A percentile compares a stretch with the other conserved stretches of the same genome.
These are phyloP conservation scores for Lachnellula arida DNA, from an alignment of 2,329 filamentous ascomycete genomes.

Conservation along the genomic window DNA sequence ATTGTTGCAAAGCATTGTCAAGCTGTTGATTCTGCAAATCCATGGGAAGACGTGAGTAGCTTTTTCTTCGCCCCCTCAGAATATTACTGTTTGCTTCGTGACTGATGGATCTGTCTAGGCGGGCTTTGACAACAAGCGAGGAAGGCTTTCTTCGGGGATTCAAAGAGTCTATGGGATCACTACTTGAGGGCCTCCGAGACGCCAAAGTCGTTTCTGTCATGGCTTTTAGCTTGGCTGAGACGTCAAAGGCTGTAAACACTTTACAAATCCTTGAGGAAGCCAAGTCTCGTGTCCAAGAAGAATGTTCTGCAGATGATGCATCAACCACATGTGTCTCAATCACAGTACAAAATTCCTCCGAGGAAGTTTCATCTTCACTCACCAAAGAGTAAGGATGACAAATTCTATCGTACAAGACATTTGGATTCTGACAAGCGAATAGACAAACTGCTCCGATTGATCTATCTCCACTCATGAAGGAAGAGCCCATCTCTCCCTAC, in stretches of 20 bases:
- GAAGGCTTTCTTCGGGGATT: not conserved
- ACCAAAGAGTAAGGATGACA: not conserved
- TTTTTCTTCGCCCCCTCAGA: not conserved
- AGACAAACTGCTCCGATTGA: not conserved
- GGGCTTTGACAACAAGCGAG: constrained; percentile 1
- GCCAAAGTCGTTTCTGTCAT: constrained; percentile 5
- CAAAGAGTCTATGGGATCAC: constrained; percentile 2
- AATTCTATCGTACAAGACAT: not conserved
- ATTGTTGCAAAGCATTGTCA: constrained; percentile 7
- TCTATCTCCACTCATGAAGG: not conserved
- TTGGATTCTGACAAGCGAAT: not conserved
- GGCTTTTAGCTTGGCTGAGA: constrained; percentile 6
- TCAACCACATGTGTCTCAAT: constrained; percentile 1
- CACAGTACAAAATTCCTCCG: constrained; percentile 6
- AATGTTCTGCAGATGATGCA: not conserved
- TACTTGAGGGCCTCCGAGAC: constrained; percentile 3
- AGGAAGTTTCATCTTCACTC: not conserved
- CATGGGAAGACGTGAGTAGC: constrained; percentile 5
- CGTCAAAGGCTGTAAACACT: not conserved
- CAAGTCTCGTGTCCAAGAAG: not conserved
- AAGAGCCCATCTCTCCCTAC: not conserved
- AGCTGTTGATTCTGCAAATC: constrained; percentile 10
- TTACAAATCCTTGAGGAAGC: constrained; percentile 2
- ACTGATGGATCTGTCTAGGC: not conserved
- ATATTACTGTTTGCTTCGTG: not conserved